Evolutionary conservation across 2,329 filamentous ascomycete genomes (phyloP).

Genomic region (Stagonosporopsis tanaceti): DNA sequence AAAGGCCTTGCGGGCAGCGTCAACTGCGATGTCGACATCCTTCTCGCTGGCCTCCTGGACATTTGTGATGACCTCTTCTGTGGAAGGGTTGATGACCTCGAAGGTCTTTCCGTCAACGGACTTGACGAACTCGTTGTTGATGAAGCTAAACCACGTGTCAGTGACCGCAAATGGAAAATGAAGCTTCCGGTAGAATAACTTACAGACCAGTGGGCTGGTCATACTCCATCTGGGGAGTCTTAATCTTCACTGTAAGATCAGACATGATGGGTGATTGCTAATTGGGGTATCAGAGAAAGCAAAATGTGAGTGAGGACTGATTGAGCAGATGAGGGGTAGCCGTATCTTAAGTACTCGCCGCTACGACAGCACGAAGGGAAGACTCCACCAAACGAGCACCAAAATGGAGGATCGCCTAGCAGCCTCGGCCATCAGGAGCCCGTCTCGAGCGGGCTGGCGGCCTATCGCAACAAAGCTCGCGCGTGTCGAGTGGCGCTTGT

Average conservation of each 20-base stretch:
- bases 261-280: slow-evolving; percentile 51
- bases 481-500: slow-evolving; percentile 32
- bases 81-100: slow-evolving; percentile 88
- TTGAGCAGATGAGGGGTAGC: slow-evolving; percentile 32
- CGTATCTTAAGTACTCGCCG: slow-evolving; percentile 42
- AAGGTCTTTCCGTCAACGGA: slow-evolving; percentile 87
- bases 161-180: background rate
- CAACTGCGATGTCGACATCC: slow-evolving; percentile 81
- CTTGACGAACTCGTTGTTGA: slow-evolving; percentile 91
- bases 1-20: slow-evolving; percentile 85
- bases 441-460: slow-evolving; percentile 27
- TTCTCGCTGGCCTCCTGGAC: slow-evolving; percentile 89
- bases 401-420: slow-evolving; percentile 25
- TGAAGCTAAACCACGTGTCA: slow-evolving; percentile 67
- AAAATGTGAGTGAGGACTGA: slow-evolving; percentile 23
- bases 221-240: slow-evolving; percentile 71
- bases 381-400: slow-evolving; percentile 29
- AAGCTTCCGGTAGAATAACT: slow-evolving; percentile 39
- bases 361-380: slow-evolving; percentile 36
- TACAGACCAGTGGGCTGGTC: slow-evolving; percentile 63
- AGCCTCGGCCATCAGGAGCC: slow-evolving; percentile 47
- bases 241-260: slow-evolving; percentile 63
- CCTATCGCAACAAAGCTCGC: slow-evolving; percentile 31
- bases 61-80: slow-evolving; percentile 82
- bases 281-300: slow-evolving; percentile 39